Evolutionary conservation across 2,329 filamentous ascomycete genomes (phyloP).

Genomic region (Talaromyces sp.): DNA sequence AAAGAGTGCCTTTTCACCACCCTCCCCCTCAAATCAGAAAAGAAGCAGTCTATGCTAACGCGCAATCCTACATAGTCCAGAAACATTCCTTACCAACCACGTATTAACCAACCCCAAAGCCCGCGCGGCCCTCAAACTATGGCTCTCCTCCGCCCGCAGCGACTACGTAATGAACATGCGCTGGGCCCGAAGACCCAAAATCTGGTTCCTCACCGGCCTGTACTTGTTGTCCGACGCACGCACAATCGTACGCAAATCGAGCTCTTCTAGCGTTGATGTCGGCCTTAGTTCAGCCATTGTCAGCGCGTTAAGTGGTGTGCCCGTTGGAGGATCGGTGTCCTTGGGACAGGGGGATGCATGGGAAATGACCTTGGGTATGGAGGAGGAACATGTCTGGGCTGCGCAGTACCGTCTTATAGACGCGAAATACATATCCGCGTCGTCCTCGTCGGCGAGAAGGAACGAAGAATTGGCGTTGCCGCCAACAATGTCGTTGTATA

Average conservation of each 20-base stretch:
- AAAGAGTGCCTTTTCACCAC: constrained; percentile 24
- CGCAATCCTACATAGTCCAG: constrained; percentile 21
- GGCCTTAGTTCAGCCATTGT: constrained; percentile 25
- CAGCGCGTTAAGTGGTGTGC: constrained; percentile 26
- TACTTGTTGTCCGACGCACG: constrained; percentile 27
- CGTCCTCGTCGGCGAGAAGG: constrained; percentile 17
- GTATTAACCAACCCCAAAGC: constrained; percentile 24
- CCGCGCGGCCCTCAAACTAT: constrained; percentile 26
- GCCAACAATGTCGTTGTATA: constrained; percentile 24
- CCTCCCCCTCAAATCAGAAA: not conserved
- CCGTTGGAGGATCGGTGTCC: constrained; percentile 27
- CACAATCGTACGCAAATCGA: constrained; percentile 23
- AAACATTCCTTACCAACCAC: constrained; percentile 24
- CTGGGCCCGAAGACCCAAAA: constrained; percentile 29
- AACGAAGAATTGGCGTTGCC: constrained; percentile 19
- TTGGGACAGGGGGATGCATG: constrained; percentile 25
- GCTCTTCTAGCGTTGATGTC: constrained; percentile 22
- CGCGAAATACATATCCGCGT: constrained; percentile 22
- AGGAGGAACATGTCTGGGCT: constrained; percentile 31
- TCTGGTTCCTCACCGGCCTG: constrained; percentile 28
- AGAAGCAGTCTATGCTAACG: not conserved
- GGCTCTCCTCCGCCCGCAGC: constrained; percentile 29
- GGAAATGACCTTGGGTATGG: constrained; percentile 28
- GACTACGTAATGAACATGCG: constrained; percentile 27
- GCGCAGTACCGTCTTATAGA: constrained; percentile 29